Evolutionary conservation across 768 basidiomycete species (phyloP), one percentile per base, ranked within the genome.

Genomic region (Rhodotorula diobovata): DNA sequence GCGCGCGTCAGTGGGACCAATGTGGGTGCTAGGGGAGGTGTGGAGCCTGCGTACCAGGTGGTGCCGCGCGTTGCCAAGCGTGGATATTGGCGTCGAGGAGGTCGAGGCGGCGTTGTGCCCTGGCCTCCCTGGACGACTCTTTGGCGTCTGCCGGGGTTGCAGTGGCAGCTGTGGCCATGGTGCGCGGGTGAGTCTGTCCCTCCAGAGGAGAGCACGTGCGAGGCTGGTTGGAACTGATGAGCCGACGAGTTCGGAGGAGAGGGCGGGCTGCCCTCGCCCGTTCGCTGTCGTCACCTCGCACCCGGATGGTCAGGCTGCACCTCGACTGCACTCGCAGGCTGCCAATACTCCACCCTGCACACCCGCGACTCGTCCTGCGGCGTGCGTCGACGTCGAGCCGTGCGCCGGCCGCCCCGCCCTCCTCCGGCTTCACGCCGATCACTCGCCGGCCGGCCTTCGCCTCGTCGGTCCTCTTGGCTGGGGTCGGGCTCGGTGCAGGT

Each of bases 31-130:
- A n/a, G 11, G 11, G 61, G 55, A 39, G 51, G 51, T 4, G 11
- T 5, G 4, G 2, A 16, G 28, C 10, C 23, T 28, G 41, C 64
- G 32, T 35, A 66, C 65, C 46, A 3, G 34, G 65, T 12, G 57
- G 51, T 20, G 63, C 67, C 14, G 61, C 74, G 41, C 66, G 46
- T 16, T 73, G 59, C 76, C 69, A 75, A 4, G 74, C 76, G 12
- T 66, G 68, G 43, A 55, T 25, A 61, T 75, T 75, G 57, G 50
- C 37, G 8, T 25, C 8, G 7, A 74, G 35, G 6, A 75, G 59
- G 55, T 77, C 68, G 50, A 70, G 21, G 16, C 68, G 55, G 9
- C 72, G 64, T 10, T 51, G 61, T 6, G 10, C 4, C 34, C 65
- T 45, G 28, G 61, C 46, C 20, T 34, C 45, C 20, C 35, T 61